A percentile compares a stretch with the other conserved stretches of the same genome.
These are phyloP conservation scores for Lodderomyces parapsilosis DNA, from an alignment of 1,139 yeast genomes.

Conservation along the genomic window DNA sequence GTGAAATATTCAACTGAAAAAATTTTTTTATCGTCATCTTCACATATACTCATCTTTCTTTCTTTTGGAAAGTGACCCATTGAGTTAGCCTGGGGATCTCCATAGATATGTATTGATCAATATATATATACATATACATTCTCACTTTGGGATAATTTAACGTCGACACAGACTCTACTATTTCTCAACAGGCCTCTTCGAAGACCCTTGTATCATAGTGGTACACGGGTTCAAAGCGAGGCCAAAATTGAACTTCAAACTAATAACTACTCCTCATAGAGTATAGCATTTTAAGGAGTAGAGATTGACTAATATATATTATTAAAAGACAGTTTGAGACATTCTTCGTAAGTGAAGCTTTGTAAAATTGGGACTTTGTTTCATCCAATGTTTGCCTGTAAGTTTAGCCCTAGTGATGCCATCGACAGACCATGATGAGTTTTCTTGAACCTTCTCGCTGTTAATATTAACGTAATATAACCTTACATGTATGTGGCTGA, in stretches of 20 bases:
- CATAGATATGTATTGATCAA: not conserved
- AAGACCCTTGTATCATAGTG: conserved; percentile 61
- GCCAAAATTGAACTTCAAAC: conserved; percentile 42
- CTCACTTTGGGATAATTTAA: not conserved
- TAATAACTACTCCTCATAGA: not conserved
- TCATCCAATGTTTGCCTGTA: too few relatives aligned
- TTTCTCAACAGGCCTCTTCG: conserved; percentile 56
- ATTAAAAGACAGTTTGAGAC: conserved; percentile 29
- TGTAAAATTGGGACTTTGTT: too few relatives aligned
- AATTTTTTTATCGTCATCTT: too few relatives aligned
- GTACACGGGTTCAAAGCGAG: conserved; percentile 69
- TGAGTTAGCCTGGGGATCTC: too few relatives aligned
- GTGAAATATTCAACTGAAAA: not conserved
- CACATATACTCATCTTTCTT: too few relatives aligned
- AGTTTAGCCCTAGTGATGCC: too few relatives aligned
- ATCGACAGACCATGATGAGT: too few relatives aligned
- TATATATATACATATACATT: not conserved
- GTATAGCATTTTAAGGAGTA: conserved; percentile 15
- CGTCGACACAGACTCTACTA: not conserved
- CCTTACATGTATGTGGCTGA: too few relatives aligned
- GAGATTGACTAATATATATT: conserved; percentile 10
- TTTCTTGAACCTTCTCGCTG: too few relatives aligned
- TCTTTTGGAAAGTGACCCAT: too few relatives aligned
- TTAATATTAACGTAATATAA: too few relatives aligned
- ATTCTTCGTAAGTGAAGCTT: conserved; percentile 8